Percentiles rank a stretch among this genome's conserved stretches.
Evolutionary conservation across 805 yeast species (phyloP).

Genomic region (Clavispora carvajalis): DNA sequence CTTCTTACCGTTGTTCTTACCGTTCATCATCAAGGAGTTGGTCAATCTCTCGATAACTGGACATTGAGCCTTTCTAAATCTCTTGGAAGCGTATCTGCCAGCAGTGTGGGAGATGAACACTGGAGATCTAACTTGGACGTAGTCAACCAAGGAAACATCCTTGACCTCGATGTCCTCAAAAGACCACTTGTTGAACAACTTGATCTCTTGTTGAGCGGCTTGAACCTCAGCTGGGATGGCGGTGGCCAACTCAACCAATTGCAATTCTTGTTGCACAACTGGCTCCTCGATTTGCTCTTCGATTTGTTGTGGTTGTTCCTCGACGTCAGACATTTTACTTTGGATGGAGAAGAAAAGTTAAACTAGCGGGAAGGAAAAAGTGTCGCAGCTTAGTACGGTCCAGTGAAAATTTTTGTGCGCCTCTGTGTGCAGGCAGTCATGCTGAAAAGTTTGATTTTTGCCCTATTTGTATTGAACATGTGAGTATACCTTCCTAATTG

Average conservation of each 20-base stretch:
- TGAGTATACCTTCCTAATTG: slow-evolving; percentile 14
- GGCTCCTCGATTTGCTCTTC: slow-evolving; percentile 49
- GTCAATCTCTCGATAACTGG: slow-evolving; percentile 99
- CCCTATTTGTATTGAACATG: slow-evolving; percentile 11
- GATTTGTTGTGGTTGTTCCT: slow-evolving; percentile 43
- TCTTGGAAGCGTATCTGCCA: slow-evolving; percentile 98
- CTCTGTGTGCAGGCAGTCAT: slow-evolving; percentile 12
- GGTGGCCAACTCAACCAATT: slow-evolving; percentile 84
- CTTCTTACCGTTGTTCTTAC: slow-evolving; percentile 99
- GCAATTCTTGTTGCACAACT: slow-evolving; percentile 82
- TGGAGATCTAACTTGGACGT: slow-evolving; percentile 96
- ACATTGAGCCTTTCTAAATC: slow-evolving; percentile 99
- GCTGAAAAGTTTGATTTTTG: slow-evolving; percentile 12
- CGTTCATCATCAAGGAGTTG: slow-evolving; percentile 99
- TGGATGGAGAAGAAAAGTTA: slow-evolving; percentile 9
- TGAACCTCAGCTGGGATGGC: slow-evolving; percentile 95
- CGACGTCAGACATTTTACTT: slow-evolving; percentile 78
- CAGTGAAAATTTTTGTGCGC: slow-evolving; percentile 11
- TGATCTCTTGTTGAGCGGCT: slow-evolving; percentile 92
- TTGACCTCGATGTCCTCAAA: slow-evolving; percentile 95
- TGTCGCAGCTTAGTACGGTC: neutral
- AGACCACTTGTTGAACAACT: slow-evolving; percentile 99
- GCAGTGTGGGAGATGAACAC: slow-evolving; percentile 98
- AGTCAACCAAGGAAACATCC: slow-evolving; percentile 97
- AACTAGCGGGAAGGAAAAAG: slow-evolving; percentile 3